Base-by-base conservation (phyloP, 345 rosid genomes). In the Salix purpurea region DNA sequence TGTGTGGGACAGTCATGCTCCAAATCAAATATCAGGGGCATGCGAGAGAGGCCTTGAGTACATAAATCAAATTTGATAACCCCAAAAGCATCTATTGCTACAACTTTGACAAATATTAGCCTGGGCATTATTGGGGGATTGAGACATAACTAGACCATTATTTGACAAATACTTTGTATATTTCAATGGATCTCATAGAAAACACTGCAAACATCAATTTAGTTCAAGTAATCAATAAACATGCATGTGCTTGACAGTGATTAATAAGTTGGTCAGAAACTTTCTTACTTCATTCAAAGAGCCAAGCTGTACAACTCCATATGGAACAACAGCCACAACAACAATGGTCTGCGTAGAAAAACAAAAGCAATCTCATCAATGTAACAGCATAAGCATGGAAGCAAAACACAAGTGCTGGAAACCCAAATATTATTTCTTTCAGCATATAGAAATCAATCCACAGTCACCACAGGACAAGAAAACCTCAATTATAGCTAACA, bases 281-380 rank as follows among this genome's bases (percentile, higher is more conserved):
- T 48, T 32, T 74, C 97, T 88, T 89, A 94, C 98, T 78, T 89
- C 84, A 77, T 74, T 80, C 70, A 87, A 83, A 68, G 97, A 92
- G 77, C 97, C 98, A 79, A 94, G 92, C 85, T 94, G 98, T 70
- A 92, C 86, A 78, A 94, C 97, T 83, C 97, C 98, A 84, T 83
- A 84, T 13, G 95, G 89, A 82, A 85, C 88, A 78, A 90, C 91
- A 81, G 97, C 89, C 50, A 90, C 87, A 65, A 90, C 90, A 75
- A 84, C 88, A 81, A 91, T 84, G 75, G 97, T 90, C 98, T 92
- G 86, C 77, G 74, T 44, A 74, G 62, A 71, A 82, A 68, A 52
- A 68, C n/a, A 28, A 83, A 74, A 32, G 26, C 18, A 58, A 6
- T 40, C 64, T 46, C 44, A 52, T 70, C 52, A 46, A 24, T 15